phyloP scores from a whole-genome alignment of 805 yeast species.

The Soucietia sequanensis region DNA sequence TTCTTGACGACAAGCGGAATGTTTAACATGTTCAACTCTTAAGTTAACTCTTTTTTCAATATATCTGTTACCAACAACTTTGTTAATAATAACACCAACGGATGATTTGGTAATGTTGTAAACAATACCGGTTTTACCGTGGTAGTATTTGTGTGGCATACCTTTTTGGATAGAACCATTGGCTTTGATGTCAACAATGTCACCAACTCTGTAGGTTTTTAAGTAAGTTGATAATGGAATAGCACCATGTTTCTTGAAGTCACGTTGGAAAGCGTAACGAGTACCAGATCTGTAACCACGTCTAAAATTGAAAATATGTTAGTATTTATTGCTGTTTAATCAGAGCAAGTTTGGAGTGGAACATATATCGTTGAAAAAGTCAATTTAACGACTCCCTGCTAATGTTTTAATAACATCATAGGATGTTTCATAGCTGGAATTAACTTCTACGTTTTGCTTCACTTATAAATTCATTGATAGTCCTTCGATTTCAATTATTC shows the following conservation, averaged over 20 bases:
- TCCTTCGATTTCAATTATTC: too few species aligned
- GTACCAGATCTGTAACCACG: conserved; percentile 99
- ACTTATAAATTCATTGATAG: too few species aligned
- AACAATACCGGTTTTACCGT: conserved; percentile 99
- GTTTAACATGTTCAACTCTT: conserved; percentile 98
- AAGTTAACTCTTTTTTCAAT: conserved; percentile 97
- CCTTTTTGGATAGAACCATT: conserved; percentile 99
- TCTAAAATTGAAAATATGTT: too few species aligned
- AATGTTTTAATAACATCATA: too few species aligned
- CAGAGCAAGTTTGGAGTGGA: too few species aligned
- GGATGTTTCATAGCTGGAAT: too few species aligned
- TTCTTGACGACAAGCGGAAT: conserved; percentile 99
- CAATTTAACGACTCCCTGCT: too few species aligned
- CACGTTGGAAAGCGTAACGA: conserved; percentile 99
- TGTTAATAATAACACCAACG: conserved; percentile 97
- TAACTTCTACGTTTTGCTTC: too few species aligned
- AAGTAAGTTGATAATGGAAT: conserved; percentile 94
- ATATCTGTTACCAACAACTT: conserved; percentile 99
- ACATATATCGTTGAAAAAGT: too few species aligned
- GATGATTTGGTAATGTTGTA: conserved; percentile 98
- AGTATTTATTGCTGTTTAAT: too few species aligned
- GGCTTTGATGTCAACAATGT: conserved; percentile 98
- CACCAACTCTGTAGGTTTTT: conserved; percentile 98
- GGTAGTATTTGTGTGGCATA: conserved; percentile 99
- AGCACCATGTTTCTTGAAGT: conserved; percentile 96